Conservation (phyloP, 257 asterid species). For the Scutellaria minor region DNA sequence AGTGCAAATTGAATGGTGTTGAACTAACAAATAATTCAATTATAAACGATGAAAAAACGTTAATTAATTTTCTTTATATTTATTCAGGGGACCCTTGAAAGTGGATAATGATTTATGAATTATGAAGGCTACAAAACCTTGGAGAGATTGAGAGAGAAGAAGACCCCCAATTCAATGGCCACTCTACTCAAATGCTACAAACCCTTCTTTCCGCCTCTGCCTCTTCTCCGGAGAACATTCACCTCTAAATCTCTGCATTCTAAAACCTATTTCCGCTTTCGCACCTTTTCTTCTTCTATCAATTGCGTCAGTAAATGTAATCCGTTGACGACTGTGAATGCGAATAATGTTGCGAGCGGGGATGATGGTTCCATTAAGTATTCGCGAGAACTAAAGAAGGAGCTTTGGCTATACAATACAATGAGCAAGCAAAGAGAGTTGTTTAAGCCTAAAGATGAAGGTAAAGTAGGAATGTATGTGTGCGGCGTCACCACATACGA, state of each 20-base stretch:
- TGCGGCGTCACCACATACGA: slow-evolving; percentile 98
- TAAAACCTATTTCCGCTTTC: slow-evolving; percentile 37
- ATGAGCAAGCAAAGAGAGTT: slow-evolving; percentile 77
- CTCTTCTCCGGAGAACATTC: slow-evolving; percentile 29
- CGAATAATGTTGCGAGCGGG: not conserved
- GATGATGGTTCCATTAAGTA: not conserved
- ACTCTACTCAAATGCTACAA: slow-evolving; percentile 51
- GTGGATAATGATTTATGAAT: slow-evolving; percentile 19
- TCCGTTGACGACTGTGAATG: slow-evolving; percentile 35
- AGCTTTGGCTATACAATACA: slow-evolving; percentile 84
- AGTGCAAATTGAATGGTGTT: no score
- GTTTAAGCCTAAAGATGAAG: slow-evolving; percentile 73
- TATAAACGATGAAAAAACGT: no score
- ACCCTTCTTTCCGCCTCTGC: slow-evolving; percentile 50
- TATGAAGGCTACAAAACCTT: not conserved
- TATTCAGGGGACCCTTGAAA: no score
- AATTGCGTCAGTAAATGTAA: slow-evolving; percentile 29
- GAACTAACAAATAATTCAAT: no score
- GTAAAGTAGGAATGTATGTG: slow-evolving; percentile 93
- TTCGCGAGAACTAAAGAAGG: slow-evolving; percentile 39
- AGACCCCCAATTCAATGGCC: slow-evolving; percentile 42
- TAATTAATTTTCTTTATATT: no score
- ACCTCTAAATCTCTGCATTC: slow-evolving; percentile 29
- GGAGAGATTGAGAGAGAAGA: not conserved
- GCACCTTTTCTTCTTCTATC: slow-evolving; percentile 43